Conservation (phyloP, 352 stramenopile genomes). For the Phytophthora litchii region DNA sequence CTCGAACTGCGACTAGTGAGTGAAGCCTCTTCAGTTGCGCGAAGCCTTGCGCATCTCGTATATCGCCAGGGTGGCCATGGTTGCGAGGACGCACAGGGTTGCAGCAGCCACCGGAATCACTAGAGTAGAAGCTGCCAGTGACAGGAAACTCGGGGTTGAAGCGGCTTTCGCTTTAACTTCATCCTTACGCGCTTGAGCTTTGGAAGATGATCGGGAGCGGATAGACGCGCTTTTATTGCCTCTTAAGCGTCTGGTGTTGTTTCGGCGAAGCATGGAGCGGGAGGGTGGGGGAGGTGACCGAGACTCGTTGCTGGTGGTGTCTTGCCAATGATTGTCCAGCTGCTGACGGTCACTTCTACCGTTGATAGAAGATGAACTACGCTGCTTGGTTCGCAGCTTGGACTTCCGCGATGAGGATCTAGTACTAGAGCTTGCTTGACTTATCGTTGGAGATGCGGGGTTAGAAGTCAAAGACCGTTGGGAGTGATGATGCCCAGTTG, state of each 20-base stretch:
- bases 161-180: constrained; percentile 13
- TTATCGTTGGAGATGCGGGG: constrained; percentile 24
- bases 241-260: constrained; percentile 12
- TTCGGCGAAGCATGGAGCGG: constrained; percentile 5
- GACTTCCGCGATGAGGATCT: constrained; percentile 19
- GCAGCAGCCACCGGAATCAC: constrained; percentile 33
- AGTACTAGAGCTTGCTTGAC: constrained; percentile 24
- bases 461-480: constrained; percentile 20
- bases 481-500: constrained; percentile 19
- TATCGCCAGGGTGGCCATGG: constrained; percentile 35
- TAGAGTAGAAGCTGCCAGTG: constrained; percentile 24
- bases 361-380: constrained; percentile 19
- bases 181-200: constrained; percentile 9
- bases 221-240: constrained; percentile 9
- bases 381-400: constrained; percentile 19
- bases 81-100: constrained; percentile 40
- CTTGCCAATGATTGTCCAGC: constrained; percentile 21
- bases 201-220: constrained; percentile 1
- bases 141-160: constrained; percentile 20
- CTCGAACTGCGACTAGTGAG: constrained; percentile 2
- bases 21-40: constrained; percentile 23
- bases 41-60: constrained; percentile 29
- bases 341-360: constrained; percentile 13
- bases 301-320: constrained; percentile 29
- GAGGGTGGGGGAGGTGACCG: constrained; percentile 19